Base-by-base conservation (phyloP, 2,329 filamentous ascomycete species). In the Aspergillus clavatus region DNA sequence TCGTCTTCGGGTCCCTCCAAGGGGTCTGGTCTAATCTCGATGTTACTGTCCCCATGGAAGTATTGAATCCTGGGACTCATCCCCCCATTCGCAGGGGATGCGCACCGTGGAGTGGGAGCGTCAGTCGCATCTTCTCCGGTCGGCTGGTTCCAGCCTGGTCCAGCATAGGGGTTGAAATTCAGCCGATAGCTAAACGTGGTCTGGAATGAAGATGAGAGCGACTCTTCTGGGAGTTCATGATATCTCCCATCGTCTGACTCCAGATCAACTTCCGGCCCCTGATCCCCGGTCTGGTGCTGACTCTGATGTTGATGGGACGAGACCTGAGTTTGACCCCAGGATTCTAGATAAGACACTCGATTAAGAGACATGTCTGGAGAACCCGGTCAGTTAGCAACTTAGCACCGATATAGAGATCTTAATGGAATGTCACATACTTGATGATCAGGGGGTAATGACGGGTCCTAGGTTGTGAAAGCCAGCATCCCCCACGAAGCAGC, bases 131-230 rank as follows among this genome's bases (percentile, higher is more conserved):
- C 60, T 24, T 67, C 63, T 5, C 48, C 50, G 7, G 53, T 46
- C 7, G 53, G 56, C 42, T 68, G 62, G 31, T 52, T 62, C 67
- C 65, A 68, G n/a, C 62, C 60, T 5, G 61, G 62, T 7, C 65
- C 68, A 16, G 61, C 60, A 51, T 70, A 66, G 0, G 70, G 69
- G 47, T 70, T 72, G 55, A 72, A 73, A 55, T 62, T 71, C 40
- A 72, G 53, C 44, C 67, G 67, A 24, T 51, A 46, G 47, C 57
- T 61, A 35, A 62, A 61, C 6, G 51, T 64, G 2, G 66, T 67
- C 11, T 58, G 60, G 38, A 66, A 68, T 2, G 66, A 69, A 4
- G 66, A 67, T 1, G 63, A 53, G 19, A 61, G 23, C 4, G 59
- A 56, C 24, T 55, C 43, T 21, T 66, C 57, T 16, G 63, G 58